These are phyloP conservation scores for Yamadazyma scolyti DNA, from an alignment of 805 yeast genomes.

Conservation along the genomic window DNA sequence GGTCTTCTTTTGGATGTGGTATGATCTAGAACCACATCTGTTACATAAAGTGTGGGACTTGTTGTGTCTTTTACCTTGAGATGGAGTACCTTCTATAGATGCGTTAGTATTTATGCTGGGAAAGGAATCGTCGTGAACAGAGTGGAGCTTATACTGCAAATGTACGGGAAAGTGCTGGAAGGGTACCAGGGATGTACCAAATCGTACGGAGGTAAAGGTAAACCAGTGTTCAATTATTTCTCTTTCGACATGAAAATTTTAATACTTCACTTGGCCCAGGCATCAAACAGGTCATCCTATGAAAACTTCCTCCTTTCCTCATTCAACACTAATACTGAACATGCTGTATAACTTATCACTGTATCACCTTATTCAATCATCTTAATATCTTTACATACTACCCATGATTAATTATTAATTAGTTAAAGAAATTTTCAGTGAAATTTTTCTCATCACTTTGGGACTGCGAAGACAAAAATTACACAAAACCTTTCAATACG, in stretches of 20 bases:
- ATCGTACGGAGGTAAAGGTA: too few relatives aligned
- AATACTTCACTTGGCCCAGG: too few relatives aligned
- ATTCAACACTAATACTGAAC: too few relatives aligned
- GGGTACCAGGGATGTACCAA: too few relatives aligned
- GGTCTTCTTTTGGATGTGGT: slow-evolving; percentile 99
- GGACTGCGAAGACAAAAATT: slow-evolving; percentile 3
- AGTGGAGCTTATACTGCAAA: neutral
- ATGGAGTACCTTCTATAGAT: slow-evolving; percentile 92
- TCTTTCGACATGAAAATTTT: too few relatives aligned
- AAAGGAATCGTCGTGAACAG: neutral
- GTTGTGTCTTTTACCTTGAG: slow-evolving; percentile 99
- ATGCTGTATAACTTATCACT: neutral
- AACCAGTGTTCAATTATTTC: too few relatives aligned
- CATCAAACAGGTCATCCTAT: too few relatives aligned
- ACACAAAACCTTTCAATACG: slow-evolving; percentile 1
- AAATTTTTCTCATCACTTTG: slow-evolving; percentile 4
- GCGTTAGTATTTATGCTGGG: slow-evolving; percentile 10
- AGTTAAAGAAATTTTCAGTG: slow-evolving; percentile 3
- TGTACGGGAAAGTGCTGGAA: too few relatives aligned
- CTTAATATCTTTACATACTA: slow-evolving; percentile 53
- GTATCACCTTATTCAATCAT: neutral
- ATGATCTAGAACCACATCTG: slow-evolving; percentile 98
- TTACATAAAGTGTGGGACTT: slow-evolving; percentile 99
- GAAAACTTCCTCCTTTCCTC: too few relatives aligned
- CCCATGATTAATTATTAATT: slow-evolving; percentile 54